These are phyloP conservation scores for Solanum gracilifrons DNA, from an alignment of 257 asterid genomes.

Conservation along the genomic window DNA sequence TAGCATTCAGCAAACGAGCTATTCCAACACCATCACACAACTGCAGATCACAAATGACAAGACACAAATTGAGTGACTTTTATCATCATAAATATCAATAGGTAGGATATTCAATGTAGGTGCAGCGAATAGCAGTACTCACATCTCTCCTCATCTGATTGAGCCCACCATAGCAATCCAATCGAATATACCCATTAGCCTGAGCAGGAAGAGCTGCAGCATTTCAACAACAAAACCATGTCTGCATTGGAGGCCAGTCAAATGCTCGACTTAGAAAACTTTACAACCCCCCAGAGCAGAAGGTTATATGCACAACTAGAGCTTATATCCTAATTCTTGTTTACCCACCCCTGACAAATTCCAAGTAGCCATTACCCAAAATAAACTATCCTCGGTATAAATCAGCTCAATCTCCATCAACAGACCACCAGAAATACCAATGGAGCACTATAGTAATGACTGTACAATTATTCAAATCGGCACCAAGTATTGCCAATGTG, in stretches of 20 bases:
- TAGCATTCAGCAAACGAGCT: slow-evolving; percentile 92
- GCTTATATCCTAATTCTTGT: not conserved
- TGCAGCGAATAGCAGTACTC: slow-evolving; percentile 14
- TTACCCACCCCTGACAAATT: not conserved
- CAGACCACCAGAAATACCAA: not conserved
- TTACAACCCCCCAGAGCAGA: not conserved
- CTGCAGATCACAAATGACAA: slow-evolving; percentile 25
- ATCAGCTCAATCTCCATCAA: not conserved
- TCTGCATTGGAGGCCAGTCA: slow-evolving; percentile 82
- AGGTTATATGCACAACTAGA: not conserved
- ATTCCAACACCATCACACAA: slow-evolving; percentile 97
- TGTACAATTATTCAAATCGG: not conserved
- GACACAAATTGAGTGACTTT: not conserved
- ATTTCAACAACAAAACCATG: slow-evolving; percentile 87
- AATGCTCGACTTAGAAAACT: slow-evolving; percentile 35
- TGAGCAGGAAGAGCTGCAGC: slow-evolving; percentile 89
- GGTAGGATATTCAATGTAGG: not conserved
- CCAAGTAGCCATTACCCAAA: not conserved
- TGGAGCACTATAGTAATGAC: not conserved
- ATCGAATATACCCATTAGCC: slow-evolving; percentile 81
- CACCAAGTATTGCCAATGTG: not conserved
- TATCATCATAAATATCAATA: not conserved
- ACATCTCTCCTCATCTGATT: slow-evolving; percentile 99
- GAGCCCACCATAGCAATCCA: slow-evolving; percentile 99
- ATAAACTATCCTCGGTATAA: not conserved